Conservation (phyloP, 805 yeast species). For the Teunomyces aglyptinius region DNA sequence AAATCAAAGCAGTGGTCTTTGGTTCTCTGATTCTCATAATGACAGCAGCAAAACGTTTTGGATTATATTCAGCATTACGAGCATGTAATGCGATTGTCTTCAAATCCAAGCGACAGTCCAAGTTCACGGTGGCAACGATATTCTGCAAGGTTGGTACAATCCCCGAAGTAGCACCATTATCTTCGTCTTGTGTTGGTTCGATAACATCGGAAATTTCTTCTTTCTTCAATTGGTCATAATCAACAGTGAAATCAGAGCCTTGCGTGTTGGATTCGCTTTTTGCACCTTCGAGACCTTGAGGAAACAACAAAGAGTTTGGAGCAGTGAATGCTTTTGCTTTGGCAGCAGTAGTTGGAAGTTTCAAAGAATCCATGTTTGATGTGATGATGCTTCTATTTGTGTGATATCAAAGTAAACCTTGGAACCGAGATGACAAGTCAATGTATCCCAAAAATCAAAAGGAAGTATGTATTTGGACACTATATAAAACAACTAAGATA, state of each 20-base stretch:
- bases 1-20: conserved; percentile 94
- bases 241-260: conserved; percentile 8
- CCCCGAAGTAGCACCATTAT: conserved; percentile 82
- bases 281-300: conserved; percentile 46
- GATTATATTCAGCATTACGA: conserved; percentile 98
- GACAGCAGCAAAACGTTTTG: conserved; percentile 98
- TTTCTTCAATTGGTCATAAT: conserved; percentile 12
- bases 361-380: conserved; percentile 61
- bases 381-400: conserved; percentile 4
- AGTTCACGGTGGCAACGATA: conserved; percentile 95
- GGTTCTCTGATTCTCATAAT: conserved; percentile 99
- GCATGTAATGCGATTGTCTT: conserved; percentile 98
- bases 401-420: conserved; percentile 6
- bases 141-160: conserved; percentile 94
- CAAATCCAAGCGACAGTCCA: conserved; percentile 92
- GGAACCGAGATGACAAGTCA: conserved; percentile 36
- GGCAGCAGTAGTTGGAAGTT: conserved; percentile 75
- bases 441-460: conserved; percentile 35
- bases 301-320: conserved; percentile 60
- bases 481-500: conserved; percentile 1
- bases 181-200: conserved; percentile 46
- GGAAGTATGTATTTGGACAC: conserved; percentile 4
- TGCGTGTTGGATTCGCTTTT: conserved; percentile 13
- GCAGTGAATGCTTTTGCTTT: conserved; percentile 73
- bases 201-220: conserved; percentile 19